A percentile compares a stretch with the other conserved stretches of the same genome.
These are phyloP conservation scores for Sporothrix pallida DNA, from an alignment of 2,329 filamentous ascomycete species.

Conservation along the genomic window DNA sequence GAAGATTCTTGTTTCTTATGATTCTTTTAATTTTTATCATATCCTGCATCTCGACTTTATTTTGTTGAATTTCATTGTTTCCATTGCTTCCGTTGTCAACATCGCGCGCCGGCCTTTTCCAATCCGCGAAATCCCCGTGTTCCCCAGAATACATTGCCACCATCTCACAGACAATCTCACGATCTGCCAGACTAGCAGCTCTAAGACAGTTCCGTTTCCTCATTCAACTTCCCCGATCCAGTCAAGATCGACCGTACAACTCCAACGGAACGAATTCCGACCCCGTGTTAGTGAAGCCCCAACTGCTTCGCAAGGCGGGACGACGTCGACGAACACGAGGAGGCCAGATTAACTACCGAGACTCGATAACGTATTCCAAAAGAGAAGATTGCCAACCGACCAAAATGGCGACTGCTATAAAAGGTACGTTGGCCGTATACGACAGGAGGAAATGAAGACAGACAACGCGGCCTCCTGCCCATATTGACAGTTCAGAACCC, in stretches of 20 bases:
- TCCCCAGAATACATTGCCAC: not conserved
- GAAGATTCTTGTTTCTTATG: not conserved
- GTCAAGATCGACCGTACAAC: slow-evolving; percentile 1
- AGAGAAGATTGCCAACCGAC: not conserved
- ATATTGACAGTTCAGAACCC: not conserved
- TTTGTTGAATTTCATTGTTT: not conserved
- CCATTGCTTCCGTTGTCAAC: not conserved
- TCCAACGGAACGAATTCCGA: not conserved
- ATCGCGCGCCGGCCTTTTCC: not conserved
- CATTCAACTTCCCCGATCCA: not conserved
- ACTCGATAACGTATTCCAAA: not conserved
- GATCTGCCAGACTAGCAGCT: not conserved
- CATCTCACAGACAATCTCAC: not conserved
- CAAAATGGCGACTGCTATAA: slow-evolving; percentile 13
- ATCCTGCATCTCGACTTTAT: not conserved
- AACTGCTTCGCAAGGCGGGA: not conserved
- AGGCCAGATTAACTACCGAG: too few species aligned
- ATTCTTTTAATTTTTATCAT: not conserved
- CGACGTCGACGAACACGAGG: not conserved
- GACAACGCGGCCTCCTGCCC: too few species aligned
- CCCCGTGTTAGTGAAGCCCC: not conserved
- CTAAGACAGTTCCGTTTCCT: not conserved
- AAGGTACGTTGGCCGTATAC: not conserved
- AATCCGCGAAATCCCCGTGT: not conserved
- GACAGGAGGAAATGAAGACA: too few species aligned